Evolutionary conservation across 2,329 filamentous ascomycete genomes (phyloP).

Genomic region (Lachnellula hyalina): DNA sequence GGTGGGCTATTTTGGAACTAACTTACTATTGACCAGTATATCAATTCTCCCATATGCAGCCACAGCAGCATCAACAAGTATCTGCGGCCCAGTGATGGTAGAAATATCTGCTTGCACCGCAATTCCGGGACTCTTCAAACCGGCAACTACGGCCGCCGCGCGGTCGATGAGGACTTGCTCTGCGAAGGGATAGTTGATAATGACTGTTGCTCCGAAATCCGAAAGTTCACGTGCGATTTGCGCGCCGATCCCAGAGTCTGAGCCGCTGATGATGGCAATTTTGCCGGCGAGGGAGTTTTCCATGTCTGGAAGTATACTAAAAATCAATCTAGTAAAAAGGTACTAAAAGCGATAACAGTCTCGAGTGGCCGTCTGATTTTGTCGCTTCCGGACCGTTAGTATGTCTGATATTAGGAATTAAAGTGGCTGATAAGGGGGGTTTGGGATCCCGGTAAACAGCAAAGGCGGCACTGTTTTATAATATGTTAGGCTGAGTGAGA

Average conservation of each 20-base stretch:
- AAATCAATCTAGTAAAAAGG: no score
- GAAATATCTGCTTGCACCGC: conserved; percentile 40
- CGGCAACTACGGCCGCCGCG: background rate
- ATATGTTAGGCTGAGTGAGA: no score
- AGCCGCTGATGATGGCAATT: conserved; percentile 25
- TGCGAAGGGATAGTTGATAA: conserved; percentile 42
- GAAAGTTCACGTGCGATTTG: conserved; percentile 38
- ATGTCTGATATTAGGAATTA: no score
- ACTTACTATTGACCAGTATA: conserved; percentile 38
- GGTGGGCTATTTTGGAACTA: conserved; percentile 12
- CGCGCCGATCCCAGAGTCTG: conserved; percentile 37
- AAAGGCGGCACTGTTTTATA: no score
- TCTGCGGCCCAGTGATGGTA: conserved; percentile 33
- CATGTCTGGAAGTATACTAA: background rate
- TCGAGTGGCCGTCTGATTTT: no score
- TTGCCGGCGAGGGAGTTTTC: background rate
- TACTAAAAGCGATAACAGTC: no score
- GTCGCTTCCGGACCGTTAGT: no score
- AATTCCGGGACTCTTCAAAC: conserved; percentile 27
- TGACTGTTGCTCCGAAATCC: conserved; percentile 37
- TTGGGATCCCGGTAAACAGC: no score
- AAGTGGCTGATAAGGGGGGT: no score
- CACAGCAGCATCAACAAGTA: conserved; percentile 34
- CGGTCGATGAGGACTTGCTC: conserved; percentile 7
- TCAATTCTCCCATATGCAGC: conserved; percentile 35